phyloP scores from a whole-genome alignment of 1,284 basidiomycete species.

The Melampsora larici-populina region DNA sequence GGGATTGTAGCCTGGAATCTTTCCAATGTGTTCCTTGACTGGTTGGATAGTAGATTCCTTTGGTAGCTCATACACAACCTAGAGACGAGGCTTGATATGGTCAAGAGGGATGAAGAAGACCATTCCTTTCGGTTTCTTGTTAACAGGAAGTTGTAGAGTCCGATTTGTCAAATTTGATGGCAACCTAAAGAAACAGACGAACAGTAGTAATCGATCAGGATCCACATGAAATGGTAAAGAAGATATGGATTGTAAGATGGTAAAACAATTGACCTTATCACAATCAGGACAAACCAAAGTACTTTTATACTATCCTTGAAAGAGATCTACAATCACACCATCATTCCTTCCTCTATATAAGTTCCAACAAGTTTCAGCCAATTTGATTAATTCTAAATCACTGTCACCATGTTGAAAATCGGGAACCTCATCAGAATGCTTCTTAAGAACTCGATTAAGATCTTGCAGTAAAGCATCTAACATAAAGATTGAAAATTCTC shows the following conservation, averaged over 20 bases:
- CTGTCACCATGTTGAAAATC: slow-evolving; percentile 87
- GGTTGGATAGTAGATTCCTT: slow-evolving; percentile 75
- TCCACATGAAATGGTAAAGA: neutral
- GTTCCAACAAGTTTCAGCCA: slow-evolving; percentile 88
- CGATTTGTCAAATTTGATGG: slow-evolving; percentile 98
- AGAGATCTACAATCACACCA: slow-evolving; percentile 95
- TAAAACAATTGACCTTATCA: slow-evolving; percentile 66
- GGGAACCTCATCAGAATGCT: slow-evolving; percentile 88
- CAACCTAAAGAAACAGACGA: slow-evolving; percentile 63
- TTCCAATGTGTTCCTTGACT: slow-evolving; percentile 60
- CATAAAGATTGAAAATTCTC: slow-evolving; percentile 63
- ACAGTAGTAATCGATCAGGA: neutral
- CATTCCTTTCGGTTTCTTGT: slow-evolving; percentile 75
- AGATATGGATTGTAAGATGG: neutral
- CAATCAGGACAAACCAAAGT: slow-evolving; percentile 95
- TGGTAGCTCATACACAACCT: slow-evolving; percentile 65
- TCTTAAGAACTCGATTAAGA: slow-evolving; percentile 62
- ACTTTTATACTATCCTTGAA: slow-evolving; percentile 94
- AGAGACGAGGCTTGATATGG: slow-evolving; percentile 62
- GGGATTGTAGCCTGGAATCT: slow-evolving; percentile 60
- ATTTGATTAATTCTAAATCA: slow-evolving; percentile 72
- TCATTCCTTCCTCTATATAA: slow-evolving; percentile 96
- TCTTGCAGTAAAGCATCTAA: slow-evolving; percentile 64
- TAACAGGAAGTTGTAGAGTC: slow-evolving; percentile 85
- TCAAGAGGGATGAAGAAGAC: slow-evolving; percentile 79